These are phyloP conservation scores for Venturia nashicola DNA, from an alignment of 2,329 filamentous ascomycete genomes.

Conservation along the genomic window DNA sequence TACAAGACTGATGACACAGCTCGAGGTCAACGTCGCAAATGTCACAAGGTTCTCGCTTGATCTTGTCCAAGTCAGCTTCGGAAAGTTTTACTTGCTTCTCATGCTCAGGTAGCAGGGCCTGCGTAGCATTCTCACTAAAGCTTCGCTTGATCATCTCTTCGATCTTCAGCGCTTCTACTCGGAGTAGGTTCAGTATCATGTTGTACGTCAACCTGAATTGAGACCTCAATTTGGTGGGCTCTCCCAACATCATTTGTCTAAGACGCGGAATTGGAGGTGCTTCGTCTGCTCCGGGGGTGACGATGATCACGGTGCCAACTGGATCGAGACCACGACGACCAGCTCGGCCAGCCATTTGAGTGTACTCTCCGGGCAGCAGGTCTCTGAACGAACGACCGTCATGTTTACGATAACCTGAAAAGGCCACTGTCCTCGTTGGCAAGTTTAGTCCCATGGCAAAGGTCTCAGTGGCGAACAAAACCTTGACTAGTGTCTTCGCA, in stretches of 20 bases:
- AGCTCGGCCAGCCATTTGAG: conserved; percentile 94
- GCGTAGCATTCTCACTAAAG: conserved; percentile 96
- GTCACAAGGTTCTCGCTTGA: conserved; percentile 73
- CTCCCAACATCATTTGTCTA: conserved; percentile 87
- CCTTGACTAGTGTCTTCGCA: conserved; percentile 87
- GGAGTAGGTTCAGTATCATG: conserved; percentile 93
- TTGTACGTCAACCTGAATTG: conserved; percentile 98
- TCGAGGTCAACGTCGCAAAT: conserved; percentile 74
- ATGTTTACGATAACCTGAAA: conserved; percentile 93
- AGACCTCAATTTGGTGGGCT: conserved; percentile 87
- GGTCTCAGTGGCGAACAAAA: conserved; percentile 94
- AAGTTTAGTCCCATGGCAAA: conserved; percentile 98
- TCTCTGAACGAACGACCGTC: conserved; percentile 89
- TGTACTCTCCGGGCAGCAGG: conserved; percentile 88
- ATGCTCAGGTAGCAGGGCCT: conserved; percentile 85
- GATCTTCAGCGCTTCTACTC: conserved; percentile 93
- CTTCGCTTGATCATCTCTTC: conserved; percentile 99
- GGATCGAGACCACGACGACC: conserved; percentile 85
- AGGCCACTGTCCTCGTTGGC: conserved; percentile 90
- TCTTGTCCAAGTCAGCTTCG: conserved; percentile 79
- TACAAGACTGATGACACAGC: conserved; percentile 66
- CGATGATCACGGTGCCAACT: conserved; percentile 89
- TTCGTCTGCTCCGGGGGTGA: conserved; percentile 68
- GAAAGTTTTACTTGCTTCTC: conserved; percentile 89
- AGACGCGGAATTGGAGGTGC: conserved; percentile 75